Evolutionary conservation across 345 rosid genomes (phyloP).

Genomic region (Gossypium thurberi): DNA sequence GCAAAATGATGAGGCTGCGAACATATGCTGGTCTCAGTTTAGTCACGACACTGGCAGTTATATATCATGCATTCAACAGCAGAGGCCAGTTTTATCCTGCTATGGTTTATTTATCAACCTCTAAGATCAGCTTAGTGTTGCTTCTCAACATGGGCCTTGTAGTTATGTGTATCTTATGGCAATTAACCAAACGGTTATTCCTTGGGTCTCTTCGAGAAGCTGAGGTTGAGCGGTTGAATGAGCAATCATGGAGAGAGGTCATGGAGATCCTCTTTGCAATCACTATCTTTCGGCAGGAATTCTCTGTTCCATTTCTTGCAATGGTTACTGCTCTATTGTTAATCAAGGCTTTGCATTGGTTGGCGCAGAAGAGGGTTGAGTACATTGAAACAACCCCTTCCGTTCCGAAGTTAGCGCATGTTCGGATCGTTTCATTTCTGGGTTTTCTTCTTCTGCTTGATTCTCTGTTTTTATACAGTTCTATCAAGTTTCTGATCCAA

Average conservation of each 20-base stretch:
- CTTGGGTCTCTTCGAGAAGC: conserved; percentile 95
- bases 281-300: conserved; percentile 87
- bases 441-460: conserved; percentile 72
- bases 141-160: conserved; percentile 90
- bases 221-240: conserved; percentile 88
- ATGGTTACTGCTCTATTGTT: conserved; percentile 74
- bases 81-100: conserved; percentile 92
- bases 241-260: conserved; percentile 88
- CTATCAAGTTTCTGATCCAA: conserved; percentile 47
- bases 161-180: conserved; percentile 72
- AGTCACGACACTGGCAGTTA: conserved; percentile 44
- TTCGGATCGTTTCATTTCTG: conserved; percentile 74
- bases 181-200: conserved; percentile 57
- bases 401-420: conserved; percentile 57
- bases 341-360: conserved; percentile 85
- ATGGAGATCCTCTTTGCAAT: conserved; percentile 95
- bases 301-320: conserved; percentile 69
- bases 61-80: conserved; percentile 78
- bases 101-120: conserved; percentile 71
- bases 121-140: conserved; percentile 71
- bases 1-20: conserved; percentile 62
- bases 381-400: conserved; percentile 93
- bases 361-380: conserved; percentile 95
- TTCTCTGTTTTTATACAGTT: conserved; percentile 51
- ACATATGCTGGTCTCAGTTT: conserved; percentile 69